Evolutionary conservation across 2,329 filamentous ascomycete species (phyloP), one percentile per base, ranked within the genome.

Genomic region (Fusarium sacchari): DNA sequence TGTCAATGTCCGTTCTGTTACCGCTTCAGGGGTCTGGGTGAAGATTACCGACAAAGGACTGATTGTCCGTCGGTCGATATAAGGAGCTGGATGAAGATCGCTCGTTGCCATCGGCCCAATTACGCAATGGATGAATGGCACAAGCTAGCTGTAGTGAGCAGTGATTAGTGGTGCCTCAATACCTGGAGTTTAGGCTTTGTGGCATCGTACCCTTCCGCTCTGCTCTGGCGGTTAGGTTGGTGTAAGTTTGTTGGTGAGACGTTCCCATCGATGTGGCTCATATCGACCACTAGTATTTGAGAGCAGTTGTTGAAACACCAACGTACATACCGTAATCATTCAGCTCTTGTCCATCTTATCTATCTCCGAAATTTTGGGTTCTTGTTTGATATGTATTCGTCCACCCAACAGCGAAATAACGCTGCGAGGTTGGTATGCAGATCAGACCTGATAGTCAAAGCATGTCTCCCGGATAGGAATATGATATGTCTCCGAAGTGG

Each of bases 361-460:
- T 52, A 36, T 59, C 36, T 10, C 40, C 55, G 57, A 32, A 74
- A 71, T 56, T 69, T 28, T 72, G 63, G 32, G 43, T 36, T 52
- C 46, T 58, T 42, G 42, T 14, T 50, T 47, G 43, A 44, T n/a
- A 30, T 30, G 9, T 32, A 18, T 42, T 69, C 28, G 20, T 32
- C 24, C 30, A 42, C 42, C 47, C 44, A 71, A 46, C 59, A 62
- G 17, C 37, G 32, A 59, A 46, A 36, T n/a, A 47, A 36, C 39
- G 49, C 36, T 61, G 50, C 42, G 44, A 71, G 66, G 61, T 61
- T 56, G 68, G 60, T 50, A 74, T 73, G 72, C 55, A 64, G 72
- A 73, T 73, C 64, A 63, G 39, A 63, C 50, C 43, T 69, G 44
- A 22, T 43, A 24, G 30, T 66, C 44, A 58, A 69, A 53, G 39